Conservation (phyloP, 75 land plant species). For the Selaginella tamariscina region DNA sequence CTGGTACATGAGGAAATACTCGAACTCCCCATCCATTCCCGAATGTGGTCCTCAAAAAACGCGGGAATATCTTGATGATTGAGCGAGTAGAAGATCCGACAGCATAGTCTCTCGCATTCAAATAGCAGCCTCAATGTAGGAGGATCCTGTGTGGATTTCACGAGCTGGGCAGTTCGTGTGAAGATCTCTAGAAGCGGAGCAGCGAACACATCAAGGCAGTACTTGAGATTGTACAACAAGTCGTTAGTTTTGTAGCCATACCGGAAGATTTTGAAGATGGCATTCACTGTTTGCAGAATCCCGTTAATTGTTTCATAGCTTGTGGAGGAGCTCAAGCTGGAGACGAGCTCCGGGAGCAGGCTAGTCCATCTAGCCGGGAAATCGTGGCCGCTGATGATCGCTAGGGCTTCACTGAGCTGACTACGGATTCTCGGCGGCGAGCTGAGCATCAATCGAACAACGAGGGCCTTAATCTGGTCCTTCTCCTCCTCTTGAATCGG, state of each 20-base stretch:
- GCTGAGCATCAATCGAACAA: conserved; percentile 57
- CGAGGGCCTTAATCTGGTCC: conserved; percentile 58
- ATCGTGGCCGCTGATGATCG: conserved; percentile 69
- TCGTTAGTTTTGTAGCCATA: conserved; percentile 60
- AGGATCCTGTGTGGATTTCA: conserved; percentile 23
- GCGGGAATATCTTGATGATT: conserved; percentile 95
- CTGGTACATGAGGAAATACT: conserved; percentile 42
- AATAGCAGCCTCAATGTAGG: conserved; percentile 37
- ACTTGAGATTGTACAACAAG: conserved; percentile 69
- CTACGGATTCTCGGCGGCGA: conserved; percentile 50
- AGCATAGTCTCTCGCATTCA: conserved; percentile 82
- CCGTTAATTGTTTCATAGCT: conserved; percentile 64
- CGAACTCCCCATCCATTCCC: conserved; percentile 96
- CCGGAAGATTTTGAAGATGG: conserved; percentile 82
- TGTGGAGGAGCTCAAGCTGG: conserved; percentile 25
- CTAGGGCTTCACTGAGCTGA: conserved; percentile 74
- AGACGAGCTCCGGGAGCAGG: conserved; percentile 79
- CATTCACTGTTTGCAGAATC: conserved; percentile 61
- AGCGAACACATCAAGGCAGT: conserved; percentile 79
- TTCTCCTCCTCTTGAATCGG: conserved; percentile 39
- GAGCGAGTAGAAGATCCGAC: conserved; percentile 77
- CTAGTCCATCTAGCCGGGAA: conserved; percentile 72
- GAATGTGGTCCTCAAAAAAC: conserved; percentile 95
- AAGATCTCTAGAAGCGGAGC: conserved; percentile 76
- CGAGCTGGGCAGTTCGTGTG: conserved; percentile 40